A percentile compares a stretch with the other conserved stretches of the same genome.
Conservation (phyloP, 805 yeast genomes). For the Metschnikowia lachancei region DNA sequence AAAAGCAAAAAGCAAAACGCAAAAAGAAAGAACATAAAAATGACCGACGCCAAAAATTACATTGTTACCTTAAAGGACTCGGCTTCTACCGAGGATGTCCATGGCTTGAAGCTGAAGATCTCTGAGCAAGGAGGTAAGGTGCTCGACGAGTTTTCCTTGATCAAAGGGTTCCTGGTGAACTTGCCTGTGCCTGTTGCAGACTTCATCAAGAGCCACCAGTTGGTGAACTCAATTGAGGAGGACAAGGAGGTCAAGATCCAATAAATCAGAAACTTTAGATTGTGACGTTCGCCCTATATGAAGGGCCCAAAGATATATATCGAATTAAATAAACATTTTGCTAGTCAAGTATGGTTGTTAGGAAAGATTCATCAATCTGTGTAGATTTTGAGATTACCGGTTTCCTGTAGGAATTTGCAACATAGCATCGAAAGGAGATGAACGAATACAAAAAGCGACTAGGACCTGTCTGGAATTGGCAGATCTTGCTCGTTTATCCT, state of each 20-base stretch:
- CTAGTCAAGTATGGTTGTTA: too few species aligned
- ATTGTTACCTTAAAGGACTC: slow-evolving; percentile 49
- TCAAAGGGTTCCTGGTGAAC: slow-evolving; percentile 64
- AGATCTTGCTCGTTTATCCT: too few species aligned
- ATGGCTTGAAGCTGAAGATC: slow-evolving; percentile 47
- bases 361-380: too few species aligned
- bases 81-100: slow-evolving; percentile 39
- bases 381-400: too few species aligned
- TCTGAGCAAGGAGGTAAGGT: slow-evolving; percentile 57
- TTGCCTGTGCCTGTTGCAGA: slow-evolving; percentile 53
- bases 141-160: slow-evolving; percentile 57
- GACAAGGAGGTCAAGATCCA: slow-evolving; percentile 61
- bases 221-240: slow-evolving; percentile 61
- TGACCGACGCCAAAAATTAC: slow-evolving; percentile 26
- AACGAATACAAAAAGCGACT: too few species aligned
- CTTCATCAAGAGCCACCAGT: slow-evolving; percentile 47
- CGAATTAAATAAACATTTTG: too few species aligned
- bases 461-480: too few species aligned
- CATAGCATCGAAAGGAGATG: too few species aligned
- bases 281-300: background rate
- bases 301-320: too few species aligned
- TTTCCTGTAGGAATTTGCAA: too few species aligned
- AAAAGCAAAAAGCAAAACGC: background rate
- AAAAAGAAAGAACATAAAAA: too few species aligned
- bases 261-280: slow-evolving; percentile 3